Evolutionary conservation across 1,284 basidiomycete genomes (phyloP).

Genomic region (Ganoderma boninense): DNA sequence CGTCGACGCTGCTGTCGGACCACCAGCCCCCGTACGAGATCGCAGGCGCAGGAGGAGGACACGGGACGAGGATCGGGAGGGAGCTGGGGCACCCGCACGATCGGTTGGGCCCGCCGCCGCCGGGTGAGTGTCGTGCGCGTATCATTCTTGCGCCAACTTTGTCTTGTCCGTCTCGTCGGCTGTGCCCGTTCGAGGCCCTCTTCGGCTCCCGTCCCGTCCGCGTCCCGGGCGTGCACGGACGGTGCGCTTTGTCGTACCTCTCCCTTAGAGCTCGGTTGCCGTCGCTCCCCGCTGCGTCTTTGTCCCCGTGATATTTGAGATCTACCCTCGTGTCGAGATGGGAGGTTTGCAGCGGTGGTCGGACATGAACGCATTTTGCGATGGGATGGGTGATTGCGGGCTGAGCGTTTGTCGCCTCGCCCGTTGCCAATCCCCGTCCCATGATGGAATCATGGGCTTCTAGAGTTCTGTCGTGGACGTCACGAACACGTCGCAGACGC

Average conservation of each 20-base stretch:
- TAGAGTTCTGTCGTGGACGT: constrained; percentile 20
- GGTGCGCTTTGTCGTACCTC: background rate
- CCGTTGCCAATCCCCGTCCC: constrained; percentile 4
- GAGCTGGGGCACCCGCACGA: constrained; percentile 36
- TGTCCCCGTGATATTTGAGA: too few relatives aligned
- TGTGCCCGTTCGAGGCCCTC: constrained; percentile 4
- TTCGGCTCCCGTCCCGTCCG: constrained; percentile 10
- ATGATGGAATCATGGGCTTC: constrained; percentile 24
- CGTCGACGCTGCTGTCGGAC: constrained; percentile 32
- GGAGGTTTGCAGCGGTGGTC: background rate
- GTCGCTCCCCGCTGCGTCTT: too few relatives aligned
- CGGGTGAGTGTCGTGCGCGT: constrained; percentile 31
- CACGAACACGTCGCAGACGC: constrained; percentile 10
- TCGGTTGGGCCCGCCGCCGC: constrained; percentile 31
- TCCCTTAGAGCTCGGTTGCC: too few relatives aligned
- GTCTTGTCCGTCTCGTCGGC: constrained; percentile 21
- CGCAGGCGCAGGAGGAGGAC: constrained; percentile 15
- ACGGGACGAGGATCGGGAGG: constrained; percentile 32
- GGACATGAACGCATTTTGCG: background rate
- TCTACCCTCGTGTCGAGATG: too few relatives aligned
- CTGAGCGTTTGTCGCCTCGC: constrained; percentile 11
- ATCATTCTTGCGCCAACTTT: constrained; percentile 15
- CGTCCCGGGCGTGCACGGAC: constrained; percentile 7
- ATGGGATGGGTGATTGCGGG: constrained; percentile 5
- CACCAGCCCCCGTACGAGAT: constrained; percentile 31